These are phyloP conservation scores for Colletotrichum truncatum DNA, from an alignment of 2,329 filamentous ascomycete species.

Conservation along the genomic window DNA sequence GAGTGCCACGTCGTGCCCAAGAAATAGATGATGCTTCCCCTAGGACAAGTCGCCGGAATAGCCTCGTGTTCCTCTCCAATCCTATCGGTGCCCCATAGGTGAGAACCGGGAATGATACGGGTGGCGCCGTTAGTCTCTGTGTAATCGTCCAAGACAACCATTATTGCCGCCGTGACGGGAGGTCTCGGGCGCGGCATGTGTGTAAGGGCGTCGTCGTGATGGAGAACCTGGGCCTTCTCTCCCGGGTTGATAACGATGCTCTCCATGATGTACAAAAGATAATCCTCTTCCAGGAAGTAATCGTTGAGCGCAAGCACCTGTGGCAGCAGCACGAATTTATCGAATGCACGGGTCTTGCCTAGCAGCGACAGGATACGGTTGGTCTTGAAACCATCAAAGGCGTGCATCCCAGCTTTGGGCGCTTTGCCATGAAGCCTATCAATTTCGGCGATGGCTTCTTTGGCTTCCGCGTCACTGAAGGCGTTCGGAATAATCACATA, in stretches of 20 bases:
- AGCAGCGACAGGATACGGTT: constrained; percentile 47
- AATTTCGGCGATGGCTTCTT: neutral
- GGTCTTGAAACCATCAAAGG: constrained; percentile 47
- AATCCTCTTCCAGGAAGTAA: constrained; percentile 48
- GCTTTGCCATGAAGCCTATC: constrained; percentile 12
- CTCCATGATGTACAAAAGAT: constrained; percentile 44
- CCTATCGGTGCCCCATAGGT: constrained; percentile 41
- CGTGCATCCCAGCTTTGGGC: constrained; percentile 40
- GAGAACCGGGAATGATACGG: constrained; percentile 44
- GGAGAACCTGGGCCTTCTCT: constrained; percentile 44
- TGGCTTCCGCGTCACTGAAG: constrained; percentile 25
- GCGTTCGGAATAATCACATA: constrained; percentile 45
- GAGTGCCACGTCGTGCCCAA: constrained; percentile 47
- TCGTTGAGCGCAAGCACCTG: constrained; percentile 48
- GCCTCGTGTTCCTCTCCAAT: constrained; percentile 37
- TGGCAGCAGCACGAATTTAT: constrained; percentile 45
- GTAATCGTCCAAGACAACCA: constrained; percentile 42
- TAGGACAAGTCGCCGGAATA: constrained; percentile 42
- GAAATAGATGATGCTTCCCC: constrained; percentile 46
- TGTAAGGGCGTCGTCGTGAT: constrained; percentile 42
- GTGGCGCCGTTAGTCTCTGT: constrained; percentile 45
- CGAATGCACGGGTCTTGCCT: constrained; percentile 49
- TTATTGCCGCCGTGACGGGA: constrained; percentile 42
- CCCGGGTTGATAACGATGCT: constrained; percentile 49
- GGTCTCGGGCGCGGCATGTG: constrained; percentile 43